These are phyloP conservation scores for Penicillium parvum DNA, from an alignment of 495 filamentous ascomycete genomes.

Conservation along the genomic window DNA sequence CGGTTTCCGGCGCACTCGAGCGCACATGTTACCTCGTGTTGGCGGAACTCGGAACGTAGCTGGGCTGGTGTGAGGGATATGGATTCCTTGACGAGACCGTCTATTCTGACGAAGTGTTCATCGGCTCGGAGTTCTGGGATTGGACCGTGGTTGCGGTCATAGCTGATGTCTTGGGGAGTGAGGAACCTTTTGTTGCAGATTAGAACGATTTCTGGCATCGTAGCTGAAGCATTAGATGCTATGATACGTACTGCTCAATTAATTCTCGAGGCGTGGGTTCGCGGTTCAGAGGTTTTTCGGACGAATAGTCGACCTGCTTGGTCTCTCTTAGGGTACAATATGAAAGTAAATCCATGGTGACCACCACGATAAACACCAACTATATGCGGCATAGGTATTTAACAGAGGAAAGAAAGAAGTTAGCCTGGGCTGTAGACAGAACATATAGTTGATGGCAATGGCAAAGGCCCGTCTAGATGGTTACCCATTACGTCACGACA, in stretches of 20 bases:
- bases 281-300: conserved; percentile 40
- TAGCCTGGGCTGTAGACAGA: too few relatives aligned
- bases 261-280: conserved; percentile 36
- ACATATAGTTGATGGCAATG: too few relatives aligned
- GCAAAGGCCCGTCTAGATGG: too few relatives aligned
- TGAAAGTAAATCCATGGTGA: background rate
- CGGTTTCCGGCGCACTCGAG: conserved; percentile 63
- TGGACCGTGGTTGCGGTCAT: conserved; percentile 52
- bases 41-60: conserved; percentile 42
- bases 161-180: conserved; percentile 31
- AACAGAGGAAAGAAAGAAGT: too few relatives aligned
- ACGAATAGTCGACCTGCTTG: conserved; percentile 29
- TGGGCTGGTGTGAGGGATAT: conserved; percentile 33
- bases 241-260: conserved; percentile 1
- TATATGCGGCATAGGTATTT: too few relatives aligned
- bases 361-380: too few relatives aligned
- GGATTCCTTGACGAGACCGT: conserved; percentile 31
- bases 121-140: conserved; percentile 42
- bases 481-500: too few relatives aligned
- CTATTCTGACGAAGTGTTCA: conserved; percentile 40
- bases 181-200: conserved; percentile 32
- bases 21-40: conserved; percentile 51
- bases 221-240: background rate
- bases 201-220: background rate
- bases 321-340: background rate